A percentile compares a stretch with the other conserved stretches of the same genome.
Evolutionary conservation across 768 basidiomycete species (phyloP).

Genomic region (Trametes cingulata): DNA sequence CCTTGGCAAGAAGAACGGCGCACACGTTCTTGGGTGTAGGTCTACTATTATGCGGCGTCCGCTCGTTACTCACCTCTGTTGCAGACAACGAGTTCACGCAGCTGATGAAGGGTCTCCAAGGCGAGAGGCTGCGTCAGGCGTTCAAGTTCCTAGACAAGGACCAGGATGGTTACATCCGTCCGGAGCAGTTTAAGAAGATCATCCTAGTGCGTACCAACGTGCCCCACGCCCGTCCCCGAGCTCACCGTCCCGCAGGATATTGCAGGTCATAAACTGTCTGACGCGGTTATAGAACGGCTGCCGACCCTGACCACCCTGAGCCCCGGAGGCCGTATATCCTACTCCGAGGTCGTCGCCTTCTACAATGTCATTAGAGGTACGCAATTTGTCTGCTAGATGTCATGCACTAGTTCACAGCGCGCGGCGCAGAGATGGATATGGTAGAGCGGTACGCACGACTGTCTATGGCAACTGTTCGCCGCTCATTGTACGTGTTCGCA

Average conservation of each 20-base stretch:
- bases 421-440: conserved; percentile 85
- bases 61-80: not conserved
- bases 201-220: conserved; percentile 64
- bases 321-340: conserved; percentile 89
- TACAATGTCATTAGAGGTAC: conserved; percentile 91
- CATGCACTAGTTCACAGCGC: not conserved
- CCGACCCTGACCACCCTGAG: conserved; percentile 90
- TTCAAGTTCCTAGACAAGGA: conserved; percentile 91
- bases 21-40: conserved; percentile 90
- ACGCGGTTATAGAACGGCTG: conserved; percentile 87
- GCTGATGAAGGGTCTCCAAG: conserved; percentile 97
- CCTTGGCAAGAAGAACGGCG: conserved; percentile 88
- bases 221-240: not conserved
- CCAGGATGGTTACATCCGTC: conserved; percentile 90
- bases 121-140: conserved; percentile 94
- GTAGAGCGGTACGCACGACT: conserved; percentile 67
- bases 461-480: not conserved
- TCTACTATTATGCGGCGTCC: conserved; percentile 15
- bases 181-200: conserved; percentile 93
- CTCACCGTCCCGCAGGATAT: conserved; percentile 63
- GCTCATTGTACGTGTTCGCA: conserved; percentile 29
- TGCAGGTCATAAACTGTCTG: conserved; percentile 95
- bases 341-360: conserved; percentile 95
- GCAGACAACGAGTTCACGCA: conserved; percentile 96
- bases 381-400: conserved; percentile 26